Percentiles rank a stretch among this genome's conserved stretches.
Conservation (phyloP, 768 basidiomycete genomes). For the Thelephora ganbajun region DNA sequence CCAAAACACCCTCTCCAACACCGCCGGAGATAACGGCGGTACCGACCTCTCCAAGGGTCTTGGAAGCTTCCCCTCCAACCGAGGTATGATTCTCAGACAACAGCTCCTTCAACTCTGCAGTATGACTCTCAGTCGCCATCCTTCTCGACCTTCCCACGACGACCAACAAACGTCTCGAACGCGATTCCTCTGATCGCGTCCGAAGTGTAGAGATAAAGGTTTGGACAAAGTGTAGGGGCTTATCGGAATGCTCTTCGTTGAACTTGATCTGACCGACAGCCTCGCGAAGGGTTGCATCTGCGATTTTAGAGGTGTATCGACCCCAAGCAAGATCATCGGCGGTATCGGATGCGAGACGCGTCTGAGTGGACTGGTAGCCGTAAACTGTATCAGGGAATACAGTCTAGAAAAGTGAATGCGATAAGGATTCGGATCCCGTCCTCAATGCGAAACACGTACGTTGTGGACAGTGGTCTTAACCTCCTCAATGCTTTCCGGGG, state of each 20-base stretch:
- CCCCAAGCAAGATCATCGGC: constrained; percentile 76
- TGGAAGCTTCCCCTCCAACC: constrained; percentile 43
- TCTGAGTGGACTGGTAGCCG: constrained; percentile 46
- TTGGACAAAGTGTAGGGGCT: constrained; percentile 32
- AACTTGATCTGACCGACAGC: constrained; percentile 61
- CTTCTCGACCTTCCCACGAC: constrained; percentile 63
- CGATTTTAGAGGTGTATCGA: constrained; percentile 29
- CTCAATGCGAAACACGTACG: constrained; percentile 12
- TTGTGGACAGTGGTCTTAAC: constrained; percentile 16
- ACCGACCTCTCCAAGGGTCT: constrained; percentile 67
- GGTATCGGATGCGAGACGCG: constrained; percentile 59
- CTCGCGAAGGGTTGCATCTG: constrained; percentile 10
- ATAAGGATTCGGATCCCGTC: constrained; percentile 1
- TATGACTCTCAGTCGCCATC: constrained; percentile 45
- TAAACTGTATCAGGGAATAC: constrained; percentile 61
- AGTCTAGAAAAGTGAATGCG: constrained; percentile 20
- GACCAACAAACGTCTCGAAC: constrained; percentile 29
- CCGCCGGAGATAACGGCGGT: constrained; percentile 49
- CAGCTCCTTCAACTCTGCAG: constrained; percentile 41
- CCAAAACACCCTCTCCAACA: constrained; percentile 33
- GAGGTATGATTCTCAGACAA: constrained; percentile 24
- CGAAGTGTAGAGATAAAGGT: too few relatives aligned
- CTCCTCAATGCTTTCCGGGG: constrained; percentile 16
- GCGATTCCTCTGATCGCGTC: too few relatives aligned
- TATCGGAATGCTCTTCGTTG: constrained; percentile 28